These are phyloP conservation scores for Punica granatum DNA, from an alignment of 345 rosid genomes.

Conservation along the genomic window DNA sequence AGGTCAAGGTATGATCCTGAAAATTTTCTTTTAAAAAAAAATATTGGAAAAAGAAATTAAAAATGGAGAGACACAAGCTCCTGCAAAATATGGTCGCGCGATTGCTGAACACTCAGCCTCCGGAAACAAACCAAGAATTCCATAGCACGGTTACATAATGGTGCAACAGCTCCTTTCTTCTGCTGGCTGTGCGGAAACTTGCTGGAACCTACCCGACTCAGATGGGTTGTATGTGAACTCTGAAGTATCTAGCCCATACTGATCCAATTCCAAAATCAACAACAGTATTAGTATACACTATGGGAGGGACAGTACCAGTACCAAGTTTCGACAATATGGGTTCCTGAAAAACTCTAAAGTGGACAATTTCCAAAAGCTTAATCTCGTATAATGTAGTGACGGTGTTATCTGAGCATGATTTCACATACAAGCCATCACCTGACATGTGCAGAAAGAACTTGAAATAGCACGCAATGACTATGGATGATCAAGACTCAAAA, in stretches of 20 bases:
- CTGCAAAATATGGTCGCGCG: neutral
- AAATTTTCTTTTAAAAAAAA: neutral
- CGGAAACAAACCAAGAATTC: neutral
- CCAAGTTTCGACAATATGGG: too few relatives aligned
- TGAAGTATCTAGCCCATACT: conserved; percentile 49
- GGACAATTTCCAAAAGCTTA: too few relatives aligned
- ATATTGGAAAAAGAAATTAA: neutral
- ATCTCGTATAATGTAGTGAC: too few relatives aligned
- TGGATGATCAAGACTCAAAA: neutral
- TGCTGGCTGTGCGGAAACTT: conserved; percentile 26
- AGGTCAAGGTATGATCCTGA: neutral
- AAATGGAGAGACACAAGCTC: neutral
- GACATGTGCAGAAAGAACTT: too few relatives aligned
- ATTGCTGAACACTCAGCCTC: neutral
- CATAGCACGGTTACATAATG: conserved; percentile 26
- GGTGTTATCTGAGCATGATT: too few relatives aligned
- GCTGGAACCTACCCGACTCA: conserved; percentile 37
- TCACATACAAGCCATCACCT: too few relatives aligned
- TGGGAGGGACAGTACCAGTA: too few relatives aligned
- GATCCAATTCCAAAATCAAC: conserved; percentile 8
- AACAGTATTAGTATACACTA: neutral
- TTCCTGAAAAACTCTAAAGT: too few relatives aligned
- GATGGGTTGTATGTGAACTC: conserved; percentile 49
- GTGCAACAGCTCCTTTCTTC: conserved; percentile 44
- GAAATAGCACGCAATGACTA: too few relatives aligned